Evolutionary conservation across 2,329 filamentous ascomycete genomes (phyloP).

Genomic region (Teratosphaeria epicoccoides): DNA sequence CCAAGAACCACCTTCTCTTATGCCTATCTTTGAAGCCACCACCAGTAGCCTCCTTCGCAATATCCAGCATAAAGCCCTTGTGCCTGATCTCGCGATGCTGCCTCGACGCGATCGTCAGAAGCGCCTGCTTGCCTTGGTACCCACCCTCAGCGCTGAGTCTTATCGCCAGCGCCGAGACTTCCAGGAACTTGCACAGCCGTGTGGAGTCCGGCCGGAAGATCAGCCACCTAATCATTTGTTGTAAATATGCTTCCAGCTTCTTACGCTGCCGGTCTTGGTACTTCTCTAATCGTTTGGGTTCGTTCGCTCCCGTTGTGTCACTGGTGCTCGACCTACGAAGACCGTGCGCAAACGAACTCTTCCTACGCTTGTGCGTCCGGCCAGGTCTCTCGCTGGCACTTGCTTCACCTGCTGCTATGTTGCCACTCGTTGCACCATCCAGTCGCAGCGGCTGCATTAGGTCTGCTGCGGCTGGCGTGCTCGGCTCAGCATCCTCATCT

Average conservation of each 20-base stretch:
- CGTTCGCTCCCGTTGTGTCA: constrained; percentile 27
- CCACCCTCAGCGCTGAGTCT: constrained; percentile 89
- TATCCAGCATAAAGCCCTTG: constrained; percentile 10
- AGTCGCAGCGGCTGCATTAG: background rate
- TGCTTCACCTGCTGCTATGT: constrained; percentile 34
- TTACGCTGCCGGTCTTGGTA: constrained; percentile 76
- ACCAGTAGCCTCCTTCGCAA: constrained; percentile 1
- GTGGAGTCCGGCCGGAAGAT: constrained; percentile 97
- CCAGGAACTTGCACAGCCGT: constrained; percentile 86
- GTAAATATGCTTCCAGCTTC: constrained; percentile 79
- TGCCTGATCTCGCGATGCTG: constrained; percentile 42
- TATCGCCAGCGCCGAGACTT: constrained; percentile 86
- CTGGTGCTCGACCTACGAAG: constrained; percentile 48
- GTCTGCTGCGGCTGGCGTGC: background rate
- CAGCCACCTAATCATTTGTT: constrained; percentile 88
- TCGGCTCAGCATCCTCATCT: constrained; percentile 34
- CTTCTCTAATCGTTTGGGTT: constrained; percentile 33
- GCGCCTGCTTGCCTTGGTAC: constrained; percentile 96
- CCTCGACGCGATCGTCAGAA: constrained; percentile 79
- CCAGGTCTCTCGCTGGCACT: constrained; percentile 53
- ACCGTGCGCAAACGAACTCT: constrained; percentile 46
- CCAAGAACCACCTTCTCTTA: constrained; percentile 91
- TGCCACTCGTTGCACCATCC: background rate
- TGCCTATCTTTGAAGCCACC: constrained; percentile 59
- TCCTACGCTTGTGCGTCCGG: constrained; percentile 32